These are phyloP conservation scores for Chaetomium fimeti DNA, from an alignment of 495 filamentous ascomycete genomes.

Conservation along the genomic window DNA sequence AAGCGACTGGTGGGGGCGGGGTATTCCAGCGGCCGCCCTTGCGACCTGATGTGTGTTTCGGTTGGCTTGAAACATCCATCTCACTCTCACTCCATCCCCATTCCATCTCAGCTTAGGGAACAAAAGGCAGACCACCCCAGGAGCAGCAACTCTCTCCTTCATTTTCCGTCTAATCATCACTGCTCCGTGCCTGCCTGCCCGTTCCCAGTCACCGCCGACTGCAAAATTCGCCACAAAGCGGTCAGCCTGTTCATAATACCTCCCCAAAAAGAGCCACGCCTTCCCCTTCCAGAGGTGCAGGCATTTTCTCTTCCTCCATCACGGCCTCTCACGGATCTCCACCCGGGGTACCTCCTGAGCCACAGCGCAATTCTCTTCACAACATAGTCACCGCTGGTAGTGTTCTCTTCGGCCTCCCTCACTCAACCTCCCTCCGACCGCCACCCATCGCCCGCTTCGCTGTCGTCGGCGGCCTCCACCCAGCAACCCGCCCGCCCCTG, in stretches of 20 bases:
- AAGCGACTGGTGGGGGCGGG: conserved; percentile 11
- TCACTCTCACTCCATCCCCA: conserved; percentile 2
- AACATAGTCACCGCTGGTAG: conserved; percentile 36
- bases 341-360: conserved; percentile 15
- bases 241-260: not conserved
- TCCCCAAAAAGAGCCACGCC: not conserved
- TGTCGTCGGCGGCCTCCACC: conserved; percentile 14
- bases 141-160: not conserved
- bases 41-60: conserved; percentile 21
- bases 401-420: conserved; percentile 44
- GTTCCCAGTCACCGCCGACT: not conserved
- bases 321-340: conserved; percentile 36
- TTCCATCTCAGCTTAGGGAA: conserved; percentile 13
- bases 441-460: conserved; percentile 29
- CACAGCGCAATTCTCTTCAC: not conserved
- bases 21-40: conserved; percentile 6
- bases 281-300: conserved; percentile 21
- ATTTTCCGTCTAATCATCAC: not conserved
- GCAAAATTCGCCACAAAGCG: not conserved
- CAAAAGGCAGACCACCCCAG: not conserved
- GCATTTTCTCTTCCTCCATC: conserved; percentile 29
- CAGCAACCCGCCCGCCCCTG: not conserved
- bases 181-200: not conserved
- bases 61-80: conserved; percentile 16
- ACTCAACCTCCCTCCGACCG: conserved; percentile 33